phyloP scores from a whole-genome alignment of 257 asterid species.

The Solanum piurae region DNA sequence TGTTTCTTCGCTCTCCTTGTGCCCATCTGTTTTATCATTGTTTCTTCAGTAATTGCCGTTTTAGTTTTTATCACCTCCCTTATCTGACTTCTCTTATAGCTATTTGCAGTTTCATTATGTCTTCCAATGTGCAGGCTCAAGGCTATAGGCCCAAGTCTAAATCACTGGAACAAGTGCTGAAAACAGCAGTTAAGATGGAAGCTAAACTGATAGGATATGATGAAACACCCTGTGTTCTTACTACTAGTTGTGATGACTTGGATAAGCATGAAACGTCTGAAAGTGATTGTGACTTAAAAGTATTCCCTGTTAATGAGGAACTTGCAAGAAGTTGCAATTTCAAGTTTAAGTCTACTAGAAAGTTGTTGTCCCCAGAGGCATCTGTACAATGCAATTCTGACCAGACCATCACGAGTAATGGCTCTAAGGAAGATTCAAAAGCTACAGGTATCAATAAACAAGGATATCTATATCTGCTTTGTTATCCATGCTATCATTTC shows the following conservation, averaged over 20 bases:
- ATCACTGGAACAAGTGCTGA: conserved; percentile 57
- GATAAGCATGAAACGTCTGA: conserved; percentile 24
- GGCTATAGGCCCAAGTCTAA: conserved; percentile 53
- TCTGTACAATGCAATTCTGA: conserved; percentile 16
- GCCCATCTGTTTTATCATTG: not conserved
- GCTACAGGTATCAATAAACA: conserved; percentile 37
- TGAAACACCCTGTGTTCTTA: conserved; percentile 30
- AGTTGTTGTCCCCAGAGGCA: conserved; percentile 2
- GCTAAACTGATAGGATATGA: conserved; percentile 77
- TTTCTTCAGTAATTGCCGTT: not conserved
- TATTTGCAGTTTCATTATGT: not conserved
- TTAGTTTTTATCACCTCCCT: not conserved
- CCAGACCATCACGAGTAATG: conserved; percentile 9
- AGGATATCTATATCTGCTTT: conserved; percentile 1
- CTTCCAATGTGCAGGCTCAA: conserved; percentile 43
- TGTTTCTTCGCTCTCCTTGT: not conserved
- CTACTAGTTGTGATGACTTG: conserved; percentile 5
- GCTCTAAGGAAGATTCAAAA: conserved; percentile 11
- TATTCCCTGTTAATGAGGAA: conserved; percentile 17
- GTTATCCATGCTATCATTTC: conserved; percentile 1
- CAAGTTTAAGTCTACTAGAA: conserved; percentile 9
- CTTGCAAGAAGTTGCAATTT: conserved; percentile 10
- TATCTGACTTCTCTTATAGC: not conserved
- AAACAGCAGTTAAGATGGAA: conserved; percentile 27
- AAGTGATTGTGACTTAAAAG: conserved; percentile 18